Percentiles rank a stretch among this genome's conserved stretches.
phyloP scores from a whole-genome alignment of 495 filamentous ascomycete genomes.

The Aspergillus ellipticus region DNA sequence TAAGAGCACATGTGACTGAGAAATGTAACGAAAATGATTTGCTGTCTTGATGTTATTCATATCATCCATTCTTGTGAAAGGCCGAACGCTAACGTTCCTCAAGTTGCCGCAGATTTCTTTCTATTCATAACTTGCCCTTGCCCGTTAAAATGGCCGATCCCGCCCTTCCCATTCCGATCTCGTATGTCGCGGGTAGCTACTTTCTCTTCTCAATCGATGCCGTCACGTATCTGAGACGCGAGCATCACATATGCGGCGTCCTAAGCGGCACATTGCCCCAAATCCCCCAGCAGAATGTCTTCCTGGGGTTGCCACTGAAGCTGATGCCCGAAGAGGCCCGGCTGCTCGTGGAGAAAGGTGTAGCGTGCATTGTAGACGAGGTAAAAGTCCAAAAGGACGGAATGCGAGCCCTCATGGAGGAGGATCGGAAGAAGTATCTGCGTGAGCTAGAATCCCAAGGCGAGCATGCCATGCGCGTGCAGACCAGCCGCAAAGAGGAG shows the following conservation, averaged over 20 bases:
- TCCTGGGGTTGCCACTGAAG: constrained; percentile 82
- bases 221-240: constrained; percentile 73
- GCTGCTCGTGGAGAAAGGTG: constrained; percentile 74
- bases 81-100: constrained; percentile 13
- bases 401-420: constrained; percentile 54
- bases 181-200: constrained; percentile 73
- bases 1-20: constrained; percentile 48
- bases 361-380: constrained; percentile 79
- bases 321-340: constrained; percentile 87
- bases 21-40: constrained; percentile 49
- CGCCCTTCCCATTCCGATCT: constrained; percentile 71
- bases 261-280: constrained; percentile 86
- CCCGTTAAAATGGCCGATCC: constrained; percentile 36
- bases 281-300: constrained; percentile 90
- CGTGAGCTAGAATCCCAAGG: constrained; percentile 45
- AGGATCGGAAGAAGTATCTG: constrained; percentile 49
- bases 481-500: constrained; percentile 36
- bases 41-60: constrained; percentile 11
- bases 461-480: constrained; percentile 37
- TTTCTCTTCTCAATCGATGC: constrained; percentile 83
- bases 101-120: constrained; percentile 9
- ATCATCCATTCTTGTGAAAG: constrained; percentile 4
- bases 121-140: background rate
- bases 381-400: constrained; percentile 57
- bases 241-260: constrained; percentile 83